phyloP scores from a whole-genome alignment of 2,329 filamentous ascomycete species.

The Pezicula radicicola region DNA sequence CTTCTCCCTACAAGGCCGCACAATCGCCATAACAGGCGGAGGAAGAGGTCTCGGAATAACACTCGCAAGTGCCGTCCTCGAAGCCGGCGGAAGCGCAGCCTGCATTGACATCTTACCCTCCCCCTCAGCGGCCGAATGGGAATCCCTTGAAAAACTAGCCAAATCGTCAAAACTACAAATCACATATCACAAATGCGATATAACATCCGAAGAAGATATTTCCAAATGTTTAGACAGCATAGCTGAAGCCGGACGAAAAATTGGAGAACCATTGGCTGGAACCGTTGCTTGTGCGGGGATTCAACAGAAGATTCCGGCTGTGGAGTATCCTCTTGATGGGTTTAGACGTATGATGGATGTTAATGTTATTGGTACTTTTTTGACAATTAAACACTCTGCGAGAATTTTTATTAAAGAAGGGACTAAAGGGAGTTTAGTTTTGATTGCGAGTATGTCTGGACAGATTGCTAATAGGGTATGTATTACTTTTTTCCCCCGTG shows the following conservation, averaged over 20 bases:
- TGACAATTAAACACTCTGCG: constrained; percentile 68
- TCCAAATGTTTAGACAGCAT: constrained; percentile 34
- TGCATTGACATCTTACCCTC: constrained; percentile 43
- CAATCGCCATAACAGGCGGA: constrained; percentile 44
- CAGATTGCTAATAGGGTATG: constrained; percentile 16
- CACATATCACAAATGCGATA: constrained; percentile 42
- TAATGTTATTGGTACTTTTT: constrained; percentile 66
- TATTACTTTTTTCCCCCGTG: neutral
- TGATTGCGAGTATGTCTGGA: constrained; percentile 46
- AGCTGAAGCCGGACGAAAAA: constrained; percentile 29
- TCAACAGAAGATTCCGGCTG: constrained; percentile 43
- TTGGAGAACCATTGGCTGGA: constrained; percentile 33
- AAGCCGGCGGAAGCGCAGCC: constrained; percentile 45
- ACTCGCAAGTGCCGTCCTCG: constrained; percentile 43
- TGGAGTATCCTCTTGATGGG: constrained; percentile 49
- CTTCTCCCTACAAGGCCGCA: constrained; percentile 38
- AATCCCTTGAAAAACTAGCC: constrained; percentile 37
- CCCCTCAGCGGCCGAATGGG: constrained; percentile 38
- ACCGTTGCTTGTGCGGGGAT: constrained; percentile 46
- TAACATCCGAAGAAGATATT: constrained; percentile 41
- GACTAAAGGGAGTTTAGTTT: constrained; percentile 44
- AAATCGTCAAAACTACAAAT: constrained; percentile 21
- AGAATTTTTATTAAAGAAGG: constrained; percentile 46
- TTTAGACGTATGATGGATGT: constrained; percentile 67
- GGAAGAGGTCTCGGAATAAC: constrained; percentile 47